Base-by-base conservation (phyloP, 2,329 filamentous ascomycete species). In the Diplodia mutila region DNA sequence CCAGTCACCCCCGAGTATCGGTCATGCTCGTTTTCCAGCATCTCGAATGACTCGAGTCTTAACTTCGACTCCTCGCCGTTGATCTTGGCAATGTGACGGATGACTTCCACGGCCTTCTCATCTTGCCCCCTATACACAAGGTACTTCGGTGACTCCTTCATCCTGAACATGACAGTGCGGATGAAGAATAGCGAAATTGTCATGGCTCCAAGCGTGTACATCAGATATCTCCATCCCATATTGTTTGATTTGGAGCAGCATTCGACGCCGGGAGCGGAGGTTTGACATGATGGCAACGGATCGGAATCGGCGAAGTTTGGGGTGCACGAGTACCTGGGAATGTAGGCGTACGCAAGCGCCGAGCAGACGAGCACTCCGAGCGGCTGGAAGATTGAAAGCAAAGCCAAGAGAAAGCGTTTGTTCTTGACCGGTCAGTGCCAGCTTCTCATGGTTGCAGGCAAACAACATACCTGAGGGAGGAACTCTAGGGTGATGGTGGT, bases 61-160 rank as follows among this genome's bases (percentile, higher is more conserved):
- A 82, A 61, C 7, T 70, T 71, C 65, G 77, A 80, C 1, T 73
- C 69, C 14, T 70, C 73, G 51, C 75, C 75, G 72, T 84, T 84
- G 72, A 79, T 77, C 48, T 78, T 76, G 5, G 81, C 79, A n/a
- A 83, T 78, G 39, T 80, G 74, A 27, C 81, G 73, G 16, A 84
- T 73, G 1, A 82, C 81, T 32, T 74, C 73, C 53, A 88, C 81
- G 0, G 87, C 81, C 67, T 84, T 79, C 2, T 77, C 82, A 61
- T 89, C 86, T 27, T 81, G 75, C 11, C 86, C 86, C 14, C 81
- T 78, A 51, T 82, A 84, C 8, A 89, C 77, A 6, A 87, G 79
- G 70, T 85, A 89, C 71, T 89, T 89, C 0, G 87, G 87, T 1
- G 86, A 87, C 71, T 89, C 86, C 69, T 81, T 82, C 55, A 89